phyloP scores from a whole-genome alignment of 2,329 filamentous ascomycete species.

The Volutella citrinella region DNA sequence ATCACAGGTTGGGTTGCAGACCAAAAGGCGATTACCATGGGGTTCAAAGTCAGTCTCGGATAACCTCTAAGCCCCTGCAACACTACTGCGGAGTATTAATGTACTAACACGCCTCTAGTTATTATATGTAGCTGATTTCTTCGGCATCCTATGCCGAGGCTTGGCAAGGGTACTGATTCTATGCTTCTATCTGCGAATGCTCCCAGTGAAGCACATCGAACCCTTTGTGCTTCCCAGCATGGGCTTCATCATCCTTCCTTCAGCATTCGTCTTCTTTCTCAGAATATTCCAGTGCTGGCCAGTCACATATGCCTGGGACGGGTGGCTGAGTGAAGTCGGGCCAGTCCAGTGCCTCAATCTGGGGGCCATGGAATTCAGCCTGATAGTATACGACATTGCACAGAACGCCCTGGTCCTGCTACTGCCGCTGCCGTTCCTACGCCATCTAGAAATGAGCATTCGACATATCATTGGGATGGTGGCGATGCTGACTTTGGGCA shows the following conservation, averaged over 20 bases:
- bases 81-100: too few relatives aligned
- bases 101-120: conserved; percentile 10
- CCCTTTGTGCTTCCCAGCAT: conserved; percentile 32
- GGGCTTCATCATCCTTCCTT: conserved; percentile 31
- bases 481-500: conserved; percentile 42
- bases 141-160: conserved; percentile 36
- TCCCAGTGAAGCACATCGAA: conserved; percentile 32
- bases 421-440: conserved; percentile 40
- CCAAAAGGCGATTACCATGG: not conserved
- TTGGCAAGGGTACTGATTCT: conserved; percentile 39
- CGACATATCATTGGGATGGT: conserved; percentile 42
- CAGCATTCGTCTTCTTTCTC: conserved; percentile 33
- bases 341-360: conserved; percentile 17
- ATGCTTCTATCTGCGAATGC: conserved; percentile 37
- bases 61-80: too few relatives aligned
- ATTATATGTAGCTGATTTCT: conserved; percentile 22
- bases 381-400: conserved; percentile 43
- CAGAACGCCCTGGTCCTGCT: conserved; percentile 43
- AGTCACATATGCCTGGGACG: conserved; percentile 32
- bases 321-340: conserved; percentile 14
- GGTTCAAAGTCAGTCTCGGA: not conserved
- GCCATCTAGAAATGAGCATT: conserved; percentile 35
- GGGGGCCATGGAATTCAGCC: conserved; percentile 37
- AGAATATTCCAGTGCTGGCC: conserved; percentile 41
- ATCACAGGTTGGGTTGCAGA: not conserved